phyloP scores from a whole-genome alignment of 495 filamentous ascomycete genomes.

The Penicillium salamii region DNA sequence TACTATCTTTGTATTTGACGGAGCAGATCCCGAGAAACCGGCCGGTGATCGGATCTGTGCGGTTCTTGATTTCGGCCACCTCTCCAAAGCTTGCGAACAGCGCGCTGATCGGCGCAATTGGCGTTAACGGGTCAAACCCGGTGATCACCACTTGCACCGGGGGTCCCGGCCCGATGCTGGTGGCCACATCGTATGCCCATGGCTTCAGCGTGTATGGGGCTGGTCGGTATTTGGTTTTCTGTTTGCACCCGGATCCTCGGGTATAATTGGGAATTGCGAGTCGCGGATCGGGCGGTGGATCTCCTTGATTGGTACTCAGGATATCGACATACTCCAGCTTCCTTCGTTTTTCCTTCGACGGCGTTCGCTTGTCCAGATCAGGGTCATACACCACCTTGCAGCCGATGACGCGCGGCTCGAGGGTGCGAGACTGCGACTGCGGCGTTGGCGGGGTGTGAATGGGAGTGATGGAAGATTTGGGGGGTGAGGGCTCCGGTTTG shows the following conservation, averaged over 20 bases:
- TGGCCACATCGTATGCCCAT: conserved; percentile 72
- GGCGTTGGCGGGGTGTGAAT: conserved; percentile 48
- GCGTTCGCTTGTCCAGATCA: conserved; percentile 58
- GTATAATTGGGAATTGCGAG: conserved; percentile 61
- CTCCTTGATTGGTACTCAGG: conserved; percentile 59
- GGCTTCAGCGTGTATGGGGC: conserved; percentile 75
- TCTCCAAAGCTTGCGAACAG: conserved; percentile 86
- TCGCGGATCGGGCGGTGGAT: conserved; percentile 73
- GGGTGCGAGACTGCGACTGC: conserved; percentile 58
- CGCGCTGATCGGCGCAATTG: conserved; percentile 72
- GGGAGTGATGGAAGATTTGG: conserved; percentile 43
- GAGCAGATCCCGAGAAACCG: conserved; percentile 90
- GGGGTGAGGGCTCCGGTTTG: conserved; percentile 11
- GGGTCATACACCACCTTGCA: conserved; percentile 74
- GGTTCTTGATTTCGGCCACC: conserved; percentile 82
- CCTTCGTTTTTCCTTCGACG: conserved; percentile 62
- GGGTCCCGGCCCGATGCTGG: conserved; percentile 84
- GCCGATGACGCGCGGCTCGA: conserved; percentile 60
- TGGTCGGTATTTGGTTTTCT: conserved; percentile 68
- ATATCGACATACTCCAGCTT: conserved; percentile 73
- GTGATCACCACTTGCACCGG: conserved; percentile 85
- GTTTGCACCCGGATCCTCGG: conserved; percentile 57
- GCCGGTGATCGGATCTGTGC: conserved; percentile 87
- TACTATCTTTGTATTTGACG: conserved; percentile 79
- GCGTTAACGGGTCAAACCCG: conserved; percentile 87